phyloP scores from a whole-genome alignment of 805 yeast species.

The Lachancea waltii region DNA sequence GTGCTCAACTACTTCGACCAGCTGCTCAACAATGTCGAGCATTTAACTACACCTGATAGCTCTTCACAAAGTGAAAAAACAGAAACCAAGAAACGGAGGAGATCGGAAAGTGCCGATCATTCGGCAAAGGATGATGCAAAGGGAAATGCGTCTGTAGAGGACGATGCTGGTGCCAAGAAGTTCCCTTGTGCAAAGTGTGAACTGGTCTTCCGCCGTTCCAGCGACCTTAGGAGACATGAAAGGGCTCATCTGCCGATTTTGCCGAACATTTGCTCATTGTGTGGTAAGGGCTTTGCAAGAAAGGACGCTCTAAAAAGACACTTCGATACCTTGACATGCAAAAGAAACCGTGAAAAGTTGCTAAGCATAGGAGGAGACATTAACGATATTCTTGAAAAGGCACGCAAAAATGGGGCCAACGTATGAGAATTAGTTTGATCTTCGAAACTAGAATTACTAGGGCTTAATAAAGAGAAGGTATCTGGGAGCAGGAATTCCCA shows the following conservation, averaged over 20 bases:
- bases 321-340: slow-evolving; percentile 66
- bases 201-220: slow-evolving; percentile 57
- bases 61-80: background rate
- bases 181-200: slow-evolving; percentile 56
- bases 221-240: slow-evolving; percentile 68
- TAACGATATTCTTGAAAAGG: slow-evolving; percentile 29
- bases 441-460: no score
- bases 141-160: slow-evolving; percentile 4
- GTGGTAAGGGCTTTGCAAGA: slow-evolving; percentile 80
- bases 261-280: slow-evolving; percentile 66
- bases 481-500: background rate
- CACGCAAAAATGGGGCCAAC: slow-evolving; percentile 25
- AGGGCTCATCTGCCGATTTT: slow-evolving; percentile 65
- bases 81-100: slow-evolving; percentile 2
- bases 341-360: slow-evolving; percentile 56
- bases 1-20: slow-evolving; percentile 12
- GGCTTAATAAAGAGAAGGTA: no score
- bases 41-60: background rate
- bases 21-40: slow-evolving; percentile 6
- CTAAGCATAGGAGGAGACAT: slow-evolving; percentile 35
- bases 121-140: background rate
- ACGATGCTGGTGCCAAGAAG: slow-evolving; percentile 31
- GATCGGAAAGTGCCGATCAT: slow-evolving; percentile 1
- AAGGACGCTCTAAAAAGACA: slow-evolving; percentile 79
- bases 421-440: no score